Base-by-base conservation (phyloP, 176 grass and related monocot species). In the Secale cereale region DNA sequence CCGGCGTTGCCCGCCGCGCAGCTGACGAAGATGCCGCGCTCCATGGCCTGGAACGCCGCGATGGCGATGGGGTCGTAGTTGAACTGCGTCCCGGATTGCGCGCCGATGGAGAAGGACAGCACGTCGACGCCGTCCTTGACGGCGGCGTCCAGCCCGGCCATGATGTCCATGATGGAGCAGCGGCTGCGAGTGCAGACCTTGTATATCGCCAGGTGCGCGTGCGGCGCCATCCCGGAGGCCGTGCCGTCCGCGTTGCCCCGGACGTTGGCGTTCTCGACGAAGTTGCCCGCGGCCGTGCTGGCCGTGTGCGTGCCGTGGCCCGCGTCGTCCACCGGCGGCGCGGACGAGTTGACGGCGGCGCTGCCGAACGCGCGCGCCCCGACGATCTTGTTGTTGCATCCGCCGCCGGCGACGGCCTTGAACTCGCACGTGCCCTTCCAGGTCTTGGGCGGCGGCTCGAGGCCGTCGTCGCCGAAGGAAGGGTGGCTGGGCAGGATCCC, bases 241-340 rank as follows among this genome's bases (percentile, higher is more conserved):
- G 92, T 98, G 48, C 95, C 95, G 12, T 93, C 86, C 6, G 95
- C 95, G 81, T 91, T 93, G 73, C 95, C 95, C 20, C 86, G 73
- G n/a, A 93, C 72, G 66, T 84, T 91, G 15, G 92, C 95, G 81
- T 91, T 90, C 59, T 83, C 74, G 4, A 98, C 95, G 76, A 95
- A 98, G 86, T 90, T 98, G 3, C 95, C 92, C 0, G 92, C 95
- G 22, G 95, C 92, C 0, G 89, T 93, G 91, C 92, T 90, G 4
- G 95, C 95, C 3, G 88, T 91, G 84, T 97, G 95, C 27, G 95
- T 97, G 70, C 95, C 95, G 56, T 95, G 95, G 0, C 92, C 95
- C 0, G 87, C 81, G 73, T 98, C 95, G 59, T 98, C 92, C 13
- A 90, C 52, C 2, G 92, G 92, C 69, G 92, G 92, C 50, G 85